phyloP scores from a whole-genome alignment of 139 green algal species.

The Deuterostichococcus epilithicus region DNA sequence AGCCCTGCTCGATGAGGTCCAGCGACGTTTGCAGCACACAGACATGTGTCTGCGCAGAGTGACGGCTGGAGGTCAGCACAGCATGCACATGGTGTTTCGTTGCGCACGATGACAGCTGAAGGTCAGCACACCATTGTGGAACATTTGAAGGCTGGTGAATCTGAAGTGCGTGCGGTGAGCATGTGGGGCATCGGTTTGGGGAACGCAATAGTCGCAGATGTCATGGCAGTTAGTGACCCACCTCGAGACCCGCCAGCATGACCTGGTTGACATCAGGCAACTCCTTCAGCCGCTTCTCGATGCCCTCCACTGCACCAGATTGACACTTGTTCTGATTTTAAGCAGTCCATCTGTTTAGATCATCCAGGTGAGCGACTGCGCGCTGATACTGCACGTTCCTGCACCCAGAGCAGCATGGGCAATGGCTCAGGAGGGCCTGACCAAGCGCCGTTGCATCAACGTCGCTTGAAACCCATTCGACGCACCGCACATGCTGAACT shows the following conservation, averaged over 20 bases:
- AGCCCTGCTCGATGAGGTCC: conserved; percentile 51
- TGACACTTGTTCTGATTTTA: too few species aligned
- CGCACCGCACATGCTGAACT: conserved; percentile 48
- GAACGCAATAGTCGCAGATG: too few species aligned
- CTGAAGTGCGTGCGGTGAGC: too few species aligned
- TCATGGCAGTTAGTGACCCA: background rate
- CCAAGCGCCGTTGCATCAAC: too few species aligned
- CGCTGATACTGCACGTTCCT: background rate
- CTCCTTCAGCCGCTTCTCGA: background rate
- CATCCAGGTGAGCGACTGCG: background rate
- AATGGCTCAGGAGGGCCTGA: background rate
- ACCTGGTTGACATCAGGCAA: conserved; percentile 31
- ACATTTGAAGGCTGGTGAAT: too few species aligned
- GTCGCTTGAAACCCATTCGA: background rate
- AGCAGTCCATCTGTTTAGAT: too few species aligned
- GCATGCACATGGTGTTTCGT: too few species aligned
- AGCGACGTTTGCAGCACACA: conserved; percentile 85
- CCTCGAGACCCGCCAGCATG: conserved; percentile 81
- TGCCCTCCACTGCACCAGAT: background rate
- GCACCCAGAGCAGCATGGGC: conserved; percentile 6
- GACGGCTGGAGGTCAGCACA: too few species aligned
- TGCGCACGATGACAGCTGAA: too few species aligned
- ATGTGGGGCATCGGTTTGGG: too few species aligned
- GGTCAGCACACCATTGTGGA: too few species aligned
- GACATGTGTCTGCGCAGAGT: conserved; percentile 58